Evolutionary conservation across 805 yeast species (phyloP), one percentile per base, ranked within the genome.

Genomic region (Schwanniomyces sp.): DNA sequence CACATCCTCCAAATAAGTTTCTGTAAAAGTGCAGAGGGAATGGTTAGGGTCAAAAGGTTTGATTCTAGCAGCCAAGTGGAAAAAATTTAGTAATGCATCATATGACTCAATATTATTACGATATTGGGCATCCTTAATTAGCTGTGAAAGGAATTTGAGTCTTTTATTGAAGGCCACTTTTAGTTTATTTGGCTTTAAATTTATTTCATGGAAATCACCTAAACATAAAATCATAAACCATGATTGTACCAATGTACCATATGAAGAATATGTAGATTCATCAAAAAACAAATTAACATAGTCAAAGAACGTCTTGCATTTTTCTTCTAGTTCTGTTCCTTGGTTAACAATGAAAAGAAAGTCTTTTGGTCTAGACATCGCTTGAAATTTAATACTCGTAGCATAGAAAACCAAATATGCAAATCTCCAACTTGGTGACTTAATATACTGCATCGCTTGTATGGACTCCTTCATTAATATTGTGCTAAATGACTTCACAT

Each of bases 161-260:
- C 76, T 54, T 51, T 65, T 72, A 49, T 72, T 72, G 56, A 70
- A 68, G 4, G 66, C 61, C 27, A 62, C 51, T 44, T 61, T 67
- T 21, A 66, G 52, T 45, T 64, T 68, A 46, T 63, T 61, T 18
- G 71, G 67, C 37, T 59, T 60, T 38, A 46, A 59, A 21, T 58
- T 62, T n/a, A 63, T 52, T 45, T 70, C 74, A 11, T 49, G 52
- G 47, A 69, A 70, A 45, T 72, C 76, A 16, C 66, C 59, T 4
- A 70, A 57, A 41, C 72, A 69, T 17, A 69, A 45, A 27, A 66
- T 44, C 3, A 67, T 57, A 25, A 66, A 52, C 75, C 75, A 70
- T 10, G 68, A 61, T 40, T 59, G 63, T 7, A 62, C 58, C 47
- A 59, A 55, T 2, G 63, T 47, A 2, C 54, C 50, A 34, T 62